Conservation (phyloP, 495 filamentous ascomycete genomes). For the Penicillium odoratum region DNA sequence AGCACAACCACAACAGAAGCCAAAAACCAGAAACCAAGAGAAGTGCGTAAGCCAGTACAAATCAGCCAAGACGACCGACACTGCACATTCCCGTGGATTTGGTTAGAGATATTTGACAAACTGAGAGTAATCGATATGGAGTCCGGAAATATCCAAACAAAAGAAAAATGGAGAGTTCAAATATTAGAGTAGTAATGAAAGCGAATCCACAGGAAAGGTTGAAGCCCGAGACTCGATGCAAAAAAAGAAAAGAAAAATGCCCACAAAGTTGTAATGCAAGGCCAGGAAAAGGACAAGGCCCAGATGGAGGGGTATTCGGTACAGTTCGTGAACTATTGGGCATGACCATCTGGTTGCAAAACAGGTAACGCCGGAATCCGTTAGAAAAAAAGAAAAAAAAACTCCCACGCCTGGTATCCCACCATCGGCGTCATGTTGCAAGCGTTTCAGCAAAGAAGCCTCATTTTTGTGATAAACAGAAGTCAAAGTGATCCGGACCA, state of each 20-base stretch:
- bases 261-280: conserved; percentile 1
- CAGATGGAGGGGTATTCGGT: not conserved
- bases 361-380: conserved; percentile 3
- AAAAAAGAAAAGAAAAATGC: not conserved
- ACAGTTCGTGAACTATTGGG: not conserved
- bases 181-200: conserved; percentile 13
- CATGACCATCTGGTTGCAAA: conserved; percentile 5
- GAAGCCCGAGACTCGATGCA: conserved; percentile 18
- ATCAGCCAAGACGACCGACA: conserved; percentile 40
- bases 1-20: conserved; percentile 13
- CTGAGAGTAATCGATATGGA: conserved; percentile 4
- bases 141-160: conserved; percentile 3
- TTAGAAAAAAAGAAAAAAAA: not conserved
- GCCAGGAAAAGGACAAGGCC: not conserved
- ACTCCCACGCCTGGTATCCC: conserved; percentile 7
- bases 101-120: conserved; percentile 4
- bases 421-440: conserved; percentile 3
- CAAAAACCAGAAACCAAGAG: conserved; percentile 5
- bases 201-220: conserved; percentile 11
- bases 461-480: conserved; percentile 18
- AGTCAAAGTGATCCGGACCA: conserved; percentile 31
- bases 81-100: not conserved
- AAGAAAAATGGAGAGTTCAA: conserved; percentile 4
- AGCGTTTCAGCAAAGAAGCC: not conserved
- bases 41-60: conserved; percentile 28